Percentiles rank a stretch among this genome's conserved stretches.
These are phyloP conservation scores for Microdochium trichocladiopsis DNA, from an alignment of 2,329 filamentous ascomycete species.

Conservation along the genomic window DNA sequence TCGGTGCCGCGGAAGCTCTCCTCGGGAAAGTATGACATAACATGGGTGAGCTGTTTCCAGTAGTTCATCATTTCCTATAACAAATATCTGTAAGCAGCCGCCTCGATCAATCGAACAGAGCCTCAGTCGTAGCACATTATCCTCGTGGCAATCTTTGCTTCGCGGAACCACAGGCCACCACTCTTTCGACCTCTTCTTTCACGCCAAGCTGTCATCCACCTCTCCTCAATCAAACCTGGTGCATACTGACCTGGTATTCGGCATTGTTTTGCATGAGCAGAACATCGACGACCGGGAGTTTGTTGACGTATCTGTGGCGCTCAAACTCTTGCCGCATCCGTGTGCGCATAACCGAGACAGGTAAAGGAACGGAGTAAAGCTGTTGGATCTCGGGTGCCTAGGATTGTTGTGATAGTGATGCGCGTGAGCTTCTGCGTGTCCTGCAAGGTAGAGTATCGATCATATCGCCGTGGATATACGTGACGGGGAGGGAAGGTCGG, in stretches of 20 bases:
- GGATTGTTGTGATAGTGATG: constrained; percentile 1
- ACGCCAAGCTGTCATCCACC: too few species aligned
- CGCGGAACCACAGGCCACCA: too few species aligned
- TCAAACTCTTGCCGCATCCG: constrained; percentile 97
- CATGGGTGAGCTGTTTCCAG: constrained; percentile 94
- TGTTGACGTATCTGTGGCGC: constrained; percentile 86
- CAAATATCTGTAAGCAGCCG: neutral
- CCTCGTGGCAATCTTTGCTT: too few species aligned
- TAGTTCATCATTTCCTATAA: constrained; percentile 92
- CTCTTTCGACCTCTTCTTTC: too few species aligned
- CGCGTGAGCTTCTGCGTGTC: neutral
- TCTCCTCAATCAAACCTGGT: neutral
- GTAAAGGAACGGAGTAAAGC: constrained; percentile 92
- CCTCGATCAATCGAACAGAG: neutral
- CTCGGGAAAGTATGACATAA: constrained; percentile 93
- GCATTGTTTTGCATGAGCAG: constrained; percentile 84
- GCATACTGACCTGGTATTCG: constrained; percentile 73
- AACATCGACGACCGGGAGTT: constrained; percentile 82
- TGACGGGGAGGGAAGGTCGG: constrained; percentile 6
- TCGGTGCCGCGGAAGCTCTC: constrained; percentile 72
- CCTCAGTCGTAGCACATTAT: too few species aligned
- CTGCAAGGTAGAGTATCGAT: neutral
- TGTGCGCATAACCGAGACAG: constrained; percentile 80
- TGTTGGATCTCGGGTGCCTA: constrained; percentile 95
- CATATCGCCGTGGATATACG: constrained; percentile 2